phyloP scores from a whole-genome alignment of 164 flowering plant genomes.

The Dillenia turbinata region DNA sequence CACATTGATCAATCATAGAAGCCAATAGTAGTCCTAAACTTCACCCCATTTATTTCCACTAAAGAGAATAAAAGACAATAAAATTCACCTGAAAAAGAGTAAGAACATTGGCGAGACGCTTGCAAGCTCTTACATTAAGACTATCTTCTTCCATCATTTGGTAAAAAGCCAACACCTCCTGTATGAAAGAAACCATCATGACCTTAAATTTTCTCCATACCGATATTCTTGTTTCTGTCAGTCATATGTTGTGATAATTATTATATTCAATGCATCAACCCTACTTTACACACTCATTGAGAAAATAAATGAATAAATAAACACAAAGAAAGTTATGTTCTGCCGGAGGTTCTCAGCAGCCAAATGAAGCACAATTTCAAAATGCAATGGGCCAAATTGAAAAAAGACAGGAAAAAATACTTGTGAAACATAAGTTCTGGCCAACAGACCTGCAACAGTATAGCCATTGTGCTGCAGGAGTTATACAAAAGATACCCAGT shows the following conservation, averaged over 20 bases:
- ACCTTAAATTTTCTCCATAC: not conserved
- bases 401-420: not conserved
- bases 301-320: too few relatives aligned
- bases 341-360: too few relatives aligned
- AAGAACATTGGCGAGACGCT: constrained; percentile 40
- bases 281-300: too few relatives aligned
- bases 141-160: constrained; percentile 19
- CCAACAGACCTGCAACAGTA: constrained; percentile 34
- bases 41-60: too few relatives aligned
- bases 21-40: too few relatives aligned
- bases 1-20: too few relatives aligned
- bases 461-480: constrained; percentile 36
- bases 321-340: too few relatives aligned
- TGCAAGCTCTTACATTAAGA: constrained; percentile 24
- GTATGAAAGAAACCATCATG: constrained; percentile 9
- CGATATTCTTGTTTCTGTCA: too few relatives aligned
- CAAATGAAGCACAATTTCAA: too few relatives aligned
- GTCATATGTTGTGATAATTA: too few relatives aligned
- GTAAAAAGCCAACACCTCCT: constrained; percentile 33
- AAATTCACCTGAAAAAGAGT: constrained; percentile 38
- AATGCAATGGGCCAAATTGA: too few relatives aligned
- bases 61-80: not conserved
- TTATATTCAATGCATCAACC: too few relatives aligned
- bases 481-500: constrained; percentile 24
- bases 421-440: not conserved